These are phyloP conservation scores for Pseudotulostoma volvatum DNA, from an alignment of 495 filamentous ascomycete genomes.

Conservation along the genomic window DNA sequence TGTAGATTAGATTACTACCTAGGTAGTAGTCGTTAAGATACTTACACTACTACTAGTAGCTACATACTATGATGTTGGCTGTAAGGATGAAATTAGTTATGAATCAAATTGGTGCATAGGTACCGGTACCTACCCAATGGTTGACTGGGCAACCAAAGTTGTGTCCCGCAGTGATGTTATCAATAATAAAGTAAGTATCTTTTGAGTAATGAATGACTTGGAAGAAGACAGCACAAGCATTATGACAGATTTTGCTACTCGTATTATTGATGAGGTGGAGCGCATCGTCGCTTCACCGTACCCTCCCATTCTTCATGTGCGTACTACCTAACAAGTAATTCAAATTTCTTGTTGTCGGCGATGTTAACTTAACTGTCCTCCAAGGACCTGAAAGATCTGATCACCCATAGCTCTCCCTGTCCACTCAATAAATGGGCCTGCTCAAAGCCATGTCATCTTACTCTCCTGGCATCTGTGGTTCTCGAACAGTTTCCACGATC, in stretches of 20 bases:
- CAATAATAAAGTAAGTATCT: background rate
- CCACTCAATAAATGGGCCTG: constrained; percentile 23
- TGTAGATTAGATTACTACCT: too few species aligned
- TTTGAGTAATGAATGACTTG: background rate
- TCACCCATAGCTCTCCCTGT: constrained; percentile 6
- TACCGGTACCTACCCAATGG: too few species aligned
- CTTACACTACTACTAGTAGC: too few species aligned
- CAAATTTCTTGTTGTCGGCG: background rate
- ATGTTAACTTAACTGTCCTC: constrained; percentile 3
- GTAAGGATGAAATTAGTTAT: too few species aligned
- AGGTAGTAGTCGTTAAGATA: too few species aligned
- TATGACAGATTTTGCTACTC: background rate
- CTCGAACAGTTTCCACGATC: constrained; percentile 30
- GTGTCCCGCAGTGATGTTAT: background rate
- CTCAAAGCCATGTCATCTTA: constrained; percentile 32
- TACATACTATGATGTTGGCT: too few species aligned
- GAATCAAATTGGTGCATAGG: too few species aligned
- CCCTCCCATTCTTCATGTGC: constrained; percentile 26
- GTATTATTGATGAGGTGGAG: constrained; percentile 19
- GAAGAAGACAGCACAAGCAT: background rate
- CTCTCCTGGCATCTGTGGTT: constrained; percentile 22
- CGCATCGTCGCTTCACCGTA: constrained; percentile 27
- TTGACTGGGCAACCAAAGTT: background rate
- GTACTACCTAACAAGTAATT: background rate
- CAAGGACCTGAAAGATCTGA: constrained; percentile 27